Base-by-base conservation (phyloP, 352 stramenopile genomes). In the Pythium brassicae region DNA sequence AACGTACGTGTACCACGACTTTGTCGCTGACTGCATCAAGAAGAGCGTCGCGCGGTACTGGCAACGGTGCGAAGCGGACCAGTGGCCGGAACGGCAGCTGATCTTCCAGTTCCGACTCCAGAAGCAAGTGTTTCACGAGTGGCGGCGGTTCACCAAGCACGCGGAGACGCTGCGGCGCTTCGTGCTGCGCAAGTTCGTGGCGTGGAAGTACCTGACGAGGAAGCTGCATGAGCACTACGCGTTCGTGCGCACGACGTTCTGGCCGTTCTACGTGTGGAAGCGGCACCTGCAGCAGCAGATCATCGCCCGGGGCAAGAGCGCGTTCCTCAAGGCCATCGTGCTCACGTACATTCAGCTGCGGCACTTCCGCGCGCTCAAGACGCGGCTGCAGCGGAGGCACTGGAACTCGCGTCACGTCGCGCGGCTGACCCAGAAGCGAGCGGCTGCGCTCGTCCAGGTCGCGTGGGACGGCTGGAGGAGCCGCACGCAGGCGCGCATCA, bases 191-290 rank as follows among this genome's bases (percentile, higher is more conserved):
- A 88, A 83, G 47, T 89, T 91, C 50, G 61, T 83, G 19, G 74
- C 69, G 5, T 91, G 80, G 78, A 72, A 79, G 39, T 79, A 83
- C 54, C 61, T 71, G 58, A 78, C 76, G 8, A 65, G 58, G 19
- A 80, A 78, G 25, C 48, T 69, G 10, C 67, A 82, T 44, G 62
- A 80, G 49, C 62, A 83, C 49, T 78, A 84, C 43, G 65, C 62
- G 4, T 83, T 91, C 50, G 82, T 86, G 49, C 76, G 76, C 23
- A 67, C 57, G 15, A 78, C 71, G 20, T 92, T 92, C 55, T 92
- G 83, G 81, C 78, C 83, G 46, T 86, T 89, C 69, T 90, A 89
- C 65, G 65, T 87, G 17, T 92, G 83, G 83, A 89, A 88, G 59
- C 76, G 83, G 15, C 68, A 83, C 53, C 58, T 87, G n/a, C 75